Conservation (phyloP, 495 filamentous ascomycete species). For the Talaromyces proteolyticus region DNA sequence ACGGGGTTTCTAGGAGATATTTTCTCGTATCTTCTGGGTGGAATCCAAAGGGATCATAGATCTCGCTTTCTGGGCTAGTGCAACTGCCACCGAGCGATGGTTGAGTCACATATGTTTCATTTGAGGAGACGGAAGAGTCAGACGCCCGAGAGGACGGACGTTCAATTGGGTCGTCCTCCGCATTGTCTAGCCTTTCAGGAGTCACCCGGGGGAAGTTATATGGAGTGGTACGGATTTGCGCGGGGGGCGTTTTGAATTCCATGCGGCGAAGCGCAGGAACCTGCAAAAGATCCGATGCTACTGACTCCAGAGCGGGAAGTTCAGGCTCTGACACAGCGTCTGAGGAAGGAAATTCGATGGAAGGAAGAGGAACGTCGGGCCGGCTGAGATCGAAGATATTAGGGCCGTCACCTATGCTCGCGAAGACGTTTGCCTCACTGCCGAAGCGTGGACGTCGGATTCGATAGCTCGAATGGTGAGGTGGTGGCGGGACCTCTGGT, state of each 20-base stretch:
- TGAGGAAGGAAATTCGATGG: constrained; percentile 48
- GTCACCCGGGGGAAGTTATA: constrained; percentile 19
- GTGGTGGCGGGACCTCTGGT: constrained; percentile 38
- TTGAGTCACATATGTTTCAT: constrained; percentile 58
- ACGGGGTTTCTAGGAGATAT: constrained; percentile 25
- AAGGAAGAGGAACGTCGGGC: constrained; percentile 48
- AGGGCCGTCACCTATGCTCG: constrained; percentile 26
- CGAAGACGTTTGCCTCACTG: constrained; percentile 36
- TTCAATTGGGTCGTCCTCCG: constrained; percentile 33
- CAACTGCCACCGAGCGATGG: constrained; percentile 62
- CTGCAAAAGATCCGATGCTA: constrained; percentile 38
- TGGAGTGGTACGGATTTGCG: constrained; percentile 42
- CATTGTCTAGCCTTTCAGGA: constrained; percentile 27
- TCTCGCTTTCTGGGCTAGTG: constrained; percentile 61
- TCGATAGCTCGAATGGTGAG: constrained; percentile 48
- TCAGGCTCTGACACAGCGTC: constrained; percentile 13
- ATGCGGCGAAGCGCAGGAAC: constrained; percentile 43
- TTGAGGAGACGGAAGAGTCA: constrained; percentile 64
- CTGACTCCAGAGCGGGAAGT: constrained; percentile 14
- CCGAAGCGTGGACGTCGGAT: constrained; percentile 38
- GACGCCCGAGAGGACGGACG: constrained; percentile 57
- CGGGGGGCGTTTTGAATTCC: constrained; percentile 56
- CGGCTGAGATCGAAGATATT: constrained; percentile 20
- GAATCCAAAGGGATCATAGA: constrained; percentile 48
- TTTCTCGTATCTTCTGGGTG: constrained; percentile 32